phyloP scores from a whole-genome alignment of 495 filamentous ascomycete species.

The Neurospora cerealis region DNA sequence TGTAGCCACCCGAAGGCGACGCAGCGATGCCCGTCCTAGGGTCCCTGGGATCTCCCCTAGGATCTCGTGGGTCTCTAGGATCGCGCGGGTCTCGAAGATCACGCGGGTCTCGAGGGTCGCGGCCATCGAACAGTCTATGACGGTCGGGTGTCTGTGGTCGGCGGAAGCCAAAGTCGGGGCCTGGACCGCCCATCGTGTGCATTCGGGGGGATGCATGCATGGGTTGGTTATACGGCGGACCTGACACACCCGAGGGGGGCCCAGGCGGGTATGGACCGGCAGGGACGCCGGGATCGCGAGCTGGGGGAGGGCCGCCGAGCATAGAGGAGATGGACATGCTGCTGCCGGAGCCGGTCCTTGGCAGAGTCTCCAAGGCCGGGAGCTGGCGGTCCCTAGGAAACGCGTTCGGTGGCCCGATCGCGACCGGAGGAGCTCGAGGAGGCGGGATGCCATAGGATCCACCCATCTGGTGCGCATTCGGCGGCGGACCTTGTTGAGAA shows the following conservation, averaged over 20 bases:
- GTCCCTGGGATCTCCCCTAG: constrained; percentile 12
- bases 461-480: constrained; percentile 30
- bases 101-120: constrained; percentile 5
- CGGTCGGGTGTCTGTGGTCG: constrained; percentile 70
- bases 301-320: constrained; percentile 55
- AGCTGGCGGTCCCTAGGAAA: constrained; percentile 45
- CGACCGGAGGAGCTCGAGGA: constrained; percentile 40
- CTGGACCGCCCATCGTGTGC: constrained; percentile 18
- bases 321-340: constrained; percentile 97
- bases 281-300: constrained; percentile 40
- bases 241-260: constrained; percentile 40
- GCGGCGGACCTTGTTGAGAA: constrained; percentile 1
- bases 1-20: constrained; percentile 38
- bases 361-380: constrained; percentile 39
- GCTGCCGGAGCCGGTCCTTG: constrained; percentile 43
- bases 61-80: background rate
- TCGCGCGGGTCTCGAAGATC: background rate
- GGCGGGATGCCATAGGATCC: constrained; percentile 36
- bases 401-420: constrained; percentile 40
- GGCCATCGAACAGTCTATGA: constrained; percentile 36
- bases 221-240: constrained; percentile 31
- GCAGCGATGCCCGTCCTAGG: constrained; percentile 35
- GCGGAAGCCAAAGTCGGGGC: constrained; percentile 50
- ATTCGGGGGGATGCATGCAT: constrained; percentile 45
- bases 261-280: constrained; percentile 43